Evolutionary conservation across 2,329 filamentous ascomycete genomes (phyloP), one percentile per base, ranked within the genome.

Genomic region (Didymella lethalis): DNA sequence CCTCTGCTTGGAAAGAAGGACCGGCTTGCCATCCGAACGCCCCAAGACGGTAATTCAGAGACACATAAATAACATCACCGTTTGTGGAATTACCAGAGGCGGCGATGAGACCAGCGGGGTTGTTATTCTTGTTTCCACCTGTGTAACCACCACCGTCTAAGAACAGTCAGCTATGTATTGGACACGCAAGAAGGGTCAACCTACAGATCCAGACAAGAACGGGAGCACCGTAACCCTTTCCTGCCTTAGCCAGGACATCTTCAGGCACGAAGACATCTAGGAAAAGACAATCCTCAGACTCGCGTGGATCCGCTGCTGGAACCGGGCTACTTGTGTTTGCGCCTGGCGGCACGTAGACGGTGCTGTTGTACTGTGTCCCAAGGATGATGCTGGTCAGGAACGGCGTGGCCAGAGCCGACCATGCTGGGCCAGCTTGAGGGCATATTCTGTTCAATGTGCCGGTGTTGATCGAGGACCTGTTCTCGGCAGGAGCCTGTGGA

Each of bases 161-260:
- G 36, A 18, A 20, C 16, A 40, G 36, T 40, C 16, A 40, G 18
- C 20, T 20, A 10, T 3, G 20, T 11, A 8, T 11, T 20, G n/a
- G 18, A 40, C 2, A 8, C n/a, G 7, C 3, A 20, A 20, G 36
- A 40, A n/a, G 20, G 11, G 2, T 11, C 14, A n/a, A 40, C n/a
- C 2, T 20, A 40, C 18, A 82, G 38, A 85, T 81, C 79, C 79
- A 83, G 4, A 84, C 79, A 1, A 84, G 59, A 0, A 85, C 82
- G 0, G 82, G 78, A 71, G 74, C 66, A 41, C 62, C 73, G 23
- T 61, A 69, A 6, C 77, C 54, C 65, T 78, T 48, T n/a, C 65
- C 68, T 45, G 64, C 66, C 36, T 57, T 69, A 50, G 76, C 67
- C 45, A 78, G 74, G 12, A 82, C 70, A 6, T 67, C 59, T 49